Base-by-base conservation (phyloP, 1,284 basidiomycete genomes). In the Pterula multifida region DNA sequence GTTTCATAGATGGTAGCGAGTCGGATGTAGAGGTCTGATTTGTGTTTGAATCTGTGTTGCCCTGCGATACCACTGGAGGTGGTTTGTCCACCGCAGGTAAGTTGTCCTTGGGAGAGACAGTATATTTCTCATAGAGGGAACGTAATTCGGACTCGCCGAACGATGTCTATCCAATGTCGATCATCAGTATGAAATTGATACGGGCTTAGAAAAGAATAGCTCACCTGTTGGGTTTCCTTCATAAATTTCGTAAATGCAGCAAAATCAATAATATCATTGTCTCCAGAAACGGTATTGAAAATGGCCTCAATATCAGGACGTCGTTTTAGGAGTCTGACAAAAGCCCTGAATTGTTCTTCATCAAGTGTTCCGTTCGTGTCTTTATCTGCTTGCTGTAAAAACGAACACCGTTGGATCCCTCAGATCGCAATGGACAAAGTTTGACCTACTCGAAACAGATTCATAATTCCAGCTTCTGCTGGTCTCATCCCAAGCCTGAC, bases 321-420 rank as follows among this genome's bases (percentile, higher is more conserved):
- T 2, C 70, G 68, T 59, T 85, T 83, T 39, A 85, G 66, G 3
- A 76, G 65, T 54, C 75, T 76, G 52, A 86, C 78, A 53, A 87
- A 83, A 28, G 26, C 68, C 65, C 56, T 80, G 39, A 42, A 42
- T 17, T 42, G 39, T 17, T 42, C 39, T 19, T 22, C 19, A 19
- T 42, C 39, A 6, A 42, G 39, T 4, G 9, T 42, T 17, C 39
- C 39, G 21, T 42, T 17, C 76, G 58, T 87, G 87, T 42, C 76
- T 76, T 1, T 68, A 57, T 58, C 84, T 79, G 62, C 84, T 75
- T 26, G 87, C 70, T 52, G 65, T 74, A 2, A 78, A 22, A 55
- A 25, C 22, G n/a, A 13, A 48, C 36, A 19, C 3, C 28, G 35
- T 19, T 12, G 1, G 54, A 28, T 23, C 26, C 12, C 22, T 4